Evolutionary conservation across 441 rosid species (phyloP).

Genomic region (Eutrema salsugineum): DNA sequence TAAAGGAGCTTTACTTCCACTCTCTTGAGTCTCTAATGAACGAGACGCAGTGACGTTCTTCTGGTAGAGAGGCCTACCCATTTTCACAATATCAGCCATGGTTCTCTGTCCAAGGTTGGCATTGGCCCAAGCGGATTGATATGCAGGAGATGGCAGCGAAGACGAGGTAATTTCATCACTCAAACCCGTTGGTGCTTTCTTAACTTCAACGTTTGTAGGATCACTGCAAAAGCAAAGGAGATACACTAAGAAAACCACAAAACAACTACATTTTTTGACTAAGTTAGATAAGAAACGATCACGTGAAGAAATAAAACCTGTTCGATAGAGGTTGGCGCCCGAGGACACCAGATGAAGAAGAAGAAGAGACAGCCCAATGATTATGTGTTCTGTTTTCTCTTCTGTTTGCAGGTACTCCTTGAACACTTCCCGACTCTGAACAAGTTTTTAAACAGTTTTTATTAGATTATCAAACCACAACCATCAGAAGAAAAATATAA

Average conservation of each 20-base stretch:
- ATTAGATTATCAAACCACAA: neutral
- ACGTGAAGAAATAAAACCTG: slow-evolving; percentile 42
- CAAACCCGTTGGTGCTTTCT: slow-evolving; percentile 29
- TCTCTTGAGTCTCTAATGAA: slow-evolving; percentile 35
- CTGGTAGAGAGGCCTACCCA: slow-evolving; percentile 65
- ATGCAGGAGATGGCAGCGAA: slow-evolving; percentile 44
- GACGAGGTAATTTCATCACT: slow-evolving; percentile 48
- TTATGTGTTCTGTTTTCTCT: slow-evolving; percentile 71
- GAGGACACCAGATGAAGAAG: slow-evolving; percentile 26
- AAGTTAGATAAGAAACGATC: neutral
- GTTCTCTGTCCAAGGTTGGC: slow-evolving; percentile 74
- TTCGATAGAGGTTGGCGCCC: slow-evolving; percentile 39
- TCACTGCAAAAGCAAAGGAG: slow-evolving; percentile 49
- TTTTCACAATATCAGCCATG: slow-evolving; percentile 92
- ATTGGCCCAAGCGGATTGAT: slow-evolving; percentile 66
- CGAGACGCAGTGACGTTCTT: slow-evolving; percentile 12
- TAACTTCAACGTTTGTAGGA: slow-evolving; percentile 40
- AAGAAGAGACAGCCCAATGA: slow-evolving; percentile 49
- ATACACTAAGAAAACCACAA: neutral
- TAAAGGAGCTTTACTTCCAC: slow-evolving; percentile 39
- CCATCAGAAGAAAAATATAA: neutral
- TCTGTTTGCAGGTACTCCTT: slow-evolving; percentile 52
- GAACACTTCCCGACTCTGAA: slow-evolving; percentile 54
- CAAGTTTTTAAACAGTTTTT: slow-evolving; percentile 3
- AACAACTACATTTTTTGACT: neutral